Base-by-base conservation (phyloP, 1,284 basidiomycete genomes). In the Thelephora terrestris region DNA sequence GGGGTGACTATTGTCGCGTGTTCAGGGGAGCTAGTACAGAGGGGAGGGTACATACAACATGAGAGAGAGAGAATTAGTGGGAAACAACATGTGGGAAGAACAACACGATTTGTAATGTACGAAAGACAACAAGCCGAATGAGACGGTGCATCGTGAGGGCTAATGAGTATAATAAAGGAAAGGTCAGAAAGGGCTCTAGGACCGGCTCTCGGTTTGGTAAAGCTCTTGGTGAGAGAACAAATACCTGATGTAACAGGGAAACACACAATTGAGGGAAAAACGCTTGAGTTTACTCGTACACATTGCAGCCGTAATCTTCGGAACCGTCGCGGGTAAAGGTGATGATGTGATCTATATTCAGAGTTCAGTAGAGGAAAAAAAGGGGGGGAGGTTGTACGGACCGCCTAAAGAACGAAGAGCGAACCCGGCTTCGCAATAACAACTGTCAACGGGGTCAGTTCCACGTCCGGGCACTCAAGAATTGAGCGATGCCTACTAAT, bases 361-460 rank as follows among this genome's bases (percentile, higher is more conserved):
- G 10, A 10, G 7, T 12, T 3, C 29, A 14, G 29, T 14, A 6
- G 9, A 12, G 14, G 9, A 32, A 12, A 32, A 12, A 32, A 10
- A 14, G 29, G 12, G 29, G 3, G 29, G 29, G 29, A 3, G 7
- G 17, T 34, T 20, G 32, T 12, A 47, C 71, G 63, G 66, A 71
- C 81, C 83, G 51, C 85, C 85, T 24, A 88, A 64, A 2, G 77
- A 75, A 34, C 84, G 69, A 44, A 78, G 79, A 5, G 81, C 74
- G 60, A 88, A 89, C 3, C 85, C 85, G 36, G 80, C 74, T 64
- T 87, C 84, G 58, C 82, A 87, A 60, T 89, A 88, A 53, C 76
- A 79, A 63, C 81, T 84, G 58, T 63, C 64, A 62, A 58, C 56
- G 56, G 52, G 35, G 40, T 21, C 46, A 38, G 21, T 40, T 1